Evolutionary conservation across 192 early-diverging fungal genomes (phyloP).

Genomic region (Backusella circina): DNA sequence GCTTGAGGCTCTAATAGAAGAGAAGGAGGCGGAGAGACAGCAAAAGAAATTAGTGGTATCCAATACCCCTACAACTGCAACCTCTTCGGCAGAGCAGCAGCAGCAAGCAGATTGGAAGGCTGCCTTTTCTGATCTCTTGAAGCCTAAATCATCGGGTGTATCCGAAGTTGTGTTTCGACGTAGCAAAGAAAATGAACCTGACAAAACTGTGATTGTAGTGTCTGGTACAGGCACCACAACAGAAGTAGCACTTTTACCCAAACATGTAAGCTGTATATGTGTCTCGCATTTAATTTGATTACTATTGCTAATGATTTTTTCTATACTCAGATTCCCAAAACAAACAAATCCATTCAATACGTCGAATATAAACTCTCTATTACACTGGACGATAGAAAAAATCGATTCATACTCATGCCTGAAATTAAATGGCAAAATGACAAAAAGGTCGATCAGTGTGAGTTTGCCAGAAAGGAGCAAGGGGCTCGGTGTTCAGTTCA

Average conservation of each 20-base stretch:
- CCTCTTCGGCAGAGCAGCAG: no score
- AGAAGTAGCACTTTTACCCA: conserved; percentile 2
- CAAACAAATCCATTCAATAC: background rate
- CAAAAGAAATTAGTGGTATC: background rate
- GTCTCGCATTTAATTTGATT: no score
- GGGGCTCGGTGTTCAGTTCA: background rate
- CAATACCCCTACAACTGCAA: background rate
- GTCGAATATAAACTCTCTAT: conserved; percentile 10
- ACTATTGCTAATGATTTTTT: background rate
- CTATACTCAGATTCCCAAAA: background rate
- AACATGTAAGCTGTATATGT: background rate
- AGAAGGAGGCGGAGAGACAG: background rate
- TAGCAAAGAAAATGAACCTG: background rate
- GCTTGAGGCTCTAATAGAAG: background rate
- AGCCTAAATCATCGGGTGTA: background rate
- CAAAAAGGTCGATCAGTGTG: conserved; percentile 10
- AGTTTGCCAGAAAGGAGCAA: conserved; percentile 10
- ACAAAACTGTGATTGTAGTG: background rate
- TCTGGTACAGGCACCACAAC: conserved; percentile 8
- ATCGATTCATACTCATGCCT: conserved; percentile 6
- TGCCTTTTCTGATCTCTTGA: background rate
- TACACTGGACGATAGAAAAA: background rate
- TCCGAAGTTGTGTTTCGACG: background rate
- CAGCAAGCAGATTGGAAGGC: background rate
- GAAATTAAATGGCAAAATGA: conserved; percentile 15